phyloP scores from a whole-genome alignment of 2,329 filamentous ascomycete genomes.

The Rhinocladiella mackenziei region DNA sequence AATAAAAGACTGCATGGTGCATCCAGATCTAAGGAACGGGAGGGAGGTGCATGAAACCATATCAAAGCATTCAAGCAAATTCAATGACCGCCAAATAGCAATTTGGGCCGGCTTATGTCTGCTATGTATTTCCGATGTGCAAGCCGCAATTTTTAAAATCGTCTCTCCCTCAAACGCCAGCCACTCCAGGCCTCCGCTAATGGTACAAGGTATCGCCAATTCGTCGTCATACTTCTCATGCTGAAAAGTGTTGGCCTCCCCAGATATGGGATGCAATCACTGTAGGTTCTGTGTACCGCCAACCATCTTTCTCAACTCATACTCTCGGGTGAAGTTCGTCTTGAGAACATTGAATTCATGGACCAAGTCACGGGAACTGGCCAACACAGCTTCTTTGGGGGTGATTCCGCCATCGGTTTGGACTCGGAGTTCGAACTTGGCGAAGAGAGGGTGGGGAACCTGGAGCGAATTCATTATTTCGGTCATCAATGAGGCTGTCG shows the following conservation, averaged over 20 bases:
- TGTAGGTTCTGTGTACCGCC: slow-evolving; percentile 53
- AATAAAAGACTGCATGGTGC: too few relatives aligned
- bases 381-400: slow-evolving; percentile 82
- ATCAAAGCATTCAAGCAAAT: too few relatives aligned
- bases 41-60: too few relatives aligned
- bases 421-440: slow-evolving; percentile 68
- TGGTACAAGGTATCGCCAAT: slow-evolving; percentile 22
- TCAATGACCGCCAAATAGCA: too few relatives aligned
- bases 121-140: too few relatives aligned
- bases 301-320: slow-evolving; percentile 81
- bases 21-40: too few relatives aligned
- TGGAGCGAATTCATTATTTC: slow-evolving; percentile 24
- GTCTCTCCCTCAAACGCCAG: slow-evolving; percentile 4
- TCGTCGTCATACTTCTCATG: slow-evolving; percentile 5
- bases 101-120: too few relatives aligned
- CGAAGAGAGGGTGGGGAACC: slow-evolving; percentile 45
- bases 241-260: background rate
- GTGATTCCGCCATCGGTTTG: slow-evolving; percentile 86
- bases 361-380: slow-evolving; percentile 77
- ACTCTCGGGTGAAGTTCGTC: slow-evolving; percentile 88
- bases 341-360: slow-evolving; percentile 73
- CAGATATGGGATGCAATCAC: slow-evolving; percentile 2
- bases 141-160: background rate
- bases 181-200: slow-evolving; percentile 8
- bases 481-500: background rate